phyloP scores from a whole-genome alignment of 2,329 filamentous ascomycete genomes.

The Sarocladium brachiariae region DNA sequence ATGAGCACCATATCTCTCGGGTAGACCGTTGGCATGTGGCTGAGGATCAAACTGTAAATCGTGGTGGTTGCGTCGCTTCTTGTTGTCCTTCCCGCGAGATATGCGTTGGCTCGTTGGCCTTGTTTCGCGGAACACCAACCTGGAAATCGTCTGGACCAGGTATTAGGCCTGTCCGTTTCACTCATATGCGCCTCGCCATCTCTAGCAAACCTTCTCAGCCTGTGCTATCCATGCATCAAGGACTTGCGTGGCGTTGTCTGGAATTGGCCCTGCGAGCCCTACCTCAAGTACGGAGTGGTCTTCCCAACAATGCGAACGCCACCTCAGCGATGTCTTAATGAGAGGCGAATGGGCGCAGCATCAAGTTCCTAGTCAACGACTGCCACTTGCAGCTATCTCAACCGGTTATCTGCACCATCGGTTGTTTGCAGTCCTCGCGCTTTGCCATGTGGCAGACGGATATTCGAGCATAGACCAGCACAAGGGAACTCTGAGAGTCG shows the following conservation, averaged over 20 bases:
- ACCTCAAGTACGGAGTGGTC: background rate
- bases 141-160: background rate
- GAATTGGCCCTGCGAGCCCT: background rate
- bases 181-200: background rate
- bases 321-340: background rate
- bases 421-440: background rate
- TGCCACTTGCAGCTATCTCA: no score
- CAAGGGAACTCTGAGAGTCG: no score
- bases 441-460: constrained; percentile 4
- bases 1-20: background rate
- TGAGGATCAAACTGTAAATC: no score
- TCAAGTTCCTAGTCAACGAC: background rate
- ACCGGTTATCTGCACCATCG: background rate
- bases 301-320: background rate
- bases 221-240: background rate
- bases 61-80: background rate
- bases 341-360: background rate
- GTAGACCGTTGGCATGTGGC: background rate
- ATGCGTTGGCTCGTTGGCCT: no score
- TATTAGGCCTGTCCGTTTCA: background rate
- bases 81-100: background rate
- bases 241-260: background rate
- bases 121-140: background rate
- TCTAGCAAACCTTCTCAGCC: background rate
- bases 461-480: background rate